These are phyloP conservation scores for Striga hermonthica DNA, from an alignment of 305 asterid species.

Conservation along the genomic window DNA sequence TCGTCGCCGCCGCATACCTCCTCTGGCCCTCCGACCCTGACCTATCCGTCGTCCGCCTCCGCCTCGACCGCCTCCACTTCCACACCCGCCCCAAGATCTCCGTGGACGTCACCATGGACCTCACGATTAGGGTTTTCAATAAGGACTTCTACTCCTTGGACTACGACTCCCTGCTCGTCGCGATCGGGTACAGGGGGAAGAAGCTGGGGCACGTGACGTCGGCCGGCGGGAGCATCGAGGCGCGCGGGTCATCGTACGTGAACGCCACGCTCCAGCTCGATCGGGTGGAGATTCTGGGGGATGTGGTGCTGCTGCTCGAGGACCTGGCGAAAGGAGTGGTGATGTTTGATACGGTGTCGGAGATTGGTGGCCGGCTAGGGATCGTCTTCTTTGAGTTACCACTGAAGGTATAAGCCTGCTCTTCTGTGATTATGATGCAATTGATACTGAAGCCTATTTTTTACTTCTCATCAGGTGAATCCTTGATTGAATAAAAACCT, in stretches of 20 bases:
- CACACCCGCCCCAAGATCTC: slow-evolving; percentile 47
- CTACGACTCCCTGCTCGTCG: slow-evolving; percentile 51
- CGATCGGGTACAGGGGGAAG: slow-evolving; percentile 76
- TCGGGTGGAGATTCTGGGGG: slow-evolving; percentile 45
- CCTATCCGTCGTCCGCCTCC: slow-evolving; percentile 58
- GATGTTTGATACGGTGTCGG: slow-evolving; percentile 45
- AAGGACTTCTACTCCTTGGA: slow-evolving; percentile 62
- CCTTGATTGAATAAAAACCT: background rate
- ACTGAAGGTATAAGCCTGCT: slow-evolving; percentile 49
- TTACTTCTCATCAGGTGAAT: too few species aligned
- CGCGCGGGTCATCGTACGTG: slow-evolving; percentile 48
- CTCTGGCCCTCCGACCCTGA: slow-evolving; percentile 85
- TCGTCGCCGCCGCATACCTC: slow-evolving; percentile 53
- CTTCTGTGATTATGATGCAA: background rate
- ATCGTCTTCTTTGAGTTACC: slow-evolving; percentile 55
- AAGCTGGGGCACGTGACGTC: slow-evolving; percentile 60
- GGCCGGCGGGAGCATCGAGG: slow-evolving; percentile 49
- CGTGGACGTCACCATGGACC: slow-evolving; percentile 61
- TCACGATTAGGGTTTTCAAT: slow-evolving; percentile 58
- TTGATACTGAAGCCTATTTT: background rate
- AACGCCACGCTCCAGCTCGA: slow-evolving; percentile 61
- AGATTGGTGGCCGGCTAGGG: slow-evolving; percentile 59
- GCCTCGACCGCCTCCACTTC: slow-evolving; percentile 50
- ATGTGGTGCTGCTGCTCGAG: slow-evolving; percentile 46
- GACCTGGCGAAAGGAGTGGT: slow-evolving; percentile 54